These are phyloP conservation scores for Candida sanyaensis DNA, from an alignment of 1,139 yeast species.

Conservation along the genomic window DNA sequence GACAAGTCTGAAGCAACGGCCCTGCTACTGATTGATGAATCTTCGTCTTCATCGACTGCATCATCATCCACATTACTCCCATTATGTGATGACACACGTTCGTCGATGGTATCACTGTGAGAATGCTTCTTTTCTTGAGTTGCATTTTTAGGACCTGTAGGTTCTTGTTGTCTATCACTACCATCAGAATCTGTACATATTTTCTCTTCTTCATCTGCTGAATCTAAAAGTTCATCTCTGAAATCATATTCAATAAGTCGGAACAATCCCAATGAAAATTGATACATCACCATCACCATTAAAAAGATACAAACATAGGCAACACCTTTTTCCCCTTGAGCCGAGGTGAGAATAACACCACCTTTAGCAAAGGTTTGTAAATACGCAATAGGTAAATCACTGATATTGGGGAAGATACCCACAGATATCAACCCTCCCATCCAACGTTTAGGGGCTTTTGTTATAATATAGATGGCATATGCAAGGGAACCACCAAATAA, in stretches of 20 bases:
- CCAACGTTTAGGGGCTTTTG: slow-evolving; percentile 71
- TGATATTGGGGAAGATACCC: slow-evolving; percentile 67
- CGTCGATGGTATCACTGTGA: slow-evolving; percentile 1
- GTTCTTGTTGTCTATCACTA: slow-evolving; percentile 13
- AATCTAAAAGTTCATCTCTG: slow-evolving; percentile 24
- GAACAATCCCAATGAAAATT: slow-evolving; percentile 78
- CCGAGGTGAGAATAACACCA: slow-evolving; percentile 51
- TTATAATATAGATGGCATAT: slow-evolving; percentile 28
- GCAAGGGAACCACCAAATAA: slow-evolving; percentile 39
- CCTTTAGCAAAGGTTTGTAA: slow-evolving; percentile 78
- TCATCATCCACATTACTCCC: neutral
- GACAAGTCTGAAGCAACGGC: slow-evolving; percentile 6
- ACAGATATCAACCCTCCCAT: slow-evolving; percentile 72
- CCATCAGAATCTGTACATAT: neutral
- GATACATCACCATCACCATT: slow-evolving; percentile 67
- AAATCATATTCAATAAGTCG: slow-evolving; percentile 74
- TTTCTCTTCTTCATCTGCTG: slow-evolving; percentile 6
- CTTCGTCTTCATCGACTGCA: neutral
- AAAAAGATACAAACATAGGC: slow-evolving; percentile 84
- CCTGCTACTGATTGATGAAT: slow-evolving; percentile 5
- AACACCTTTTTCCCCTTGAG: slow-evolving; percentile 73
- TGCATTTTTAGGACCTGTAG: slow-evolving; percentile 9
- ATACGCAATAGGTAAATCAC: slow-evolving; percentile 89
- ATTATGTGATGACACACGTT: neutral
- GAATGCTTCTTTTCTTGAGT: neutral